Evolutionary conservation across 78 protist species (phyloP).

Genomic region (Protostelium mycophagum): DNA sequence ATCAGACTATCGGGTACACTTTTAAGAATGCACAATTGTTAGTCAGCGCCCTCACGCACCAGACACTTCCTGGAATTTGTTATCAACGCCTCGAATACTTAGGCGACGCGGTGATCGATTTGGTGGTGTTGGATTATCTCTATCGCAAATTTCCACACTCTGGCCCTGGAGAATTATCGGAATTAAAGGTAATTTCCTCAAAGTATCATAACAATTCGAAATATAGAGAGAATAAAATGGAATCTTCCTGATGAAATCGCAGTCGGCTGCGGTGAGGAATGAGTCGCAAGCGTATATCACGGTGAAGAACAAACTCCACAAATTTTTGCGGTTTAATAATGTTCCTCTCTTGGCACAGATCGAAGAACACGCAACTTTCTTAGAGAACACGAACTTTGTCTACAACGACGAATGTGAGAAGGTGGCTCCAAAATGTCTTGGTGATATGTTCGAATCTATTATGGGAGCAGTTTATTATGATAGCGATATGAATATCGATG

Average conservation of each 20-base stretch:
- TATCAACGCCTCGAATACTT: conserved; percentile 51
- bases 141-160: conserved; percentile 4
- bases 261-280: neutral
- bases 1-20: neutral
- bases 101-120: conserved; percentile 41
- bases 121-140: conserved; percentile 18
- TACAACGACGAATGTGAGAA: neutral
- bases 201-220: neutral
- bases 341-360: neutral
- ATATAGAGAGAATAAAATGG: no score
- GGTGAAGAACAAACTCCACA: neutral
- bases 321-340: neutral
- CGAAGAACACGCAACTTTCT: neutral
- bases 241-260: neutral
- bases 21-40: neutral
- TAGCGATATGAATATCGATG: no score
- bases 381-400: neutral
- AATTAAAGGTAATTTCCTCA: neutral
- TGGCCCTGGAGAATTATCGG: neutral
- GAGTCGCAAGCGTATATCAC: neutral
- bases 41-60: neutral
- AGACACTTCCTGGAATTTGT: neutral
- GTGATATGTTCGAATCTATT: neutral
- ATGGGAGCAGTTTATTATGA: neutral
- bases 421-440: neutral